phyloP scores from a whole-genome alignment of 2,329 filamentous ascomycete species.

The Berkeleyomyces rouxiae region DNA sequence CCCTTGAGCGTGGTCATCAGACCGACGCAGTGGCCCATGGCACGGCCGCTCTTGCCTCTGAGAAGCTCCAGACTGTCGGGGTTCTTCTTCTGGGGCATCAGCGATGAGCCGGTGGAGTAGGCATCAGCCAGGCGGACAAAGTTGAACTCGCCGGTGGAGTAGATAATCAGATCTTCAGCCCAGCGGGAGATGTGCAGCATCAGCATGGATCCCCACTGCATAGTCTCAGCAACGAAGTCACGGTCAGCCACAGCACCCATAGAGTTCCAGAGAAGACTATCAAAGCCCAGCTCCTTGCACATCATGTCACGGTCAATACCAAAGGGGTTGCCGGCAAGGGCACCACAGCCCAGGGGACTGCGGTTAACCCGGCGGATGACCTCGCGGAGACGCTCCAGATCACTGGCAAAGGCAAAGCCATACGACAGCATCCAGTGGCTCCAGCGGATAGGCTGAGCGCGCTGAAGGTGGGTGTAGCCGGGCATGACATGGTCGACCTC shows the following conservation, averaged over 20 bases:
- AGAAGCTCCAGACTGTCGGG: conserved; percentile 55
- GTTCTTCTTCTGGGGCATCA: conserved; percentile 82
- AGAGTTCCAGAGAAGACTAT: conserved; percentile 57
- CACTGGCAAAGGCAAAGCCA: conserved; percentile 51
- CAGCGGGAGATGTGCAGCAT: conserved; percentile 68
- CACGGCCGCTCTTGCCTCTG: conserved; percentile 57
- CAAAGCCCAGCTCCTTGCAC: conserved; percentile 66
- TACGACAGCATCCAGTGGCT: conserved; percentile 68
- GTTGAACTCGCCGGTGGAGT: conserved; percentile 58
- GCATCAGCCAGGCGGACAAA: conserved; percentile 63
- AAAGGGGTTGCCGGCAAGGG: conserved; percentile 69
- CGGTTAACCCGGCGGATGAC: conserved; percentile 58
- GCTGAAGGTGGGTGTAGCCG: conserved; percentile 76
- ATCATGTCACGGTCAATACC: conserved; percentile 64
- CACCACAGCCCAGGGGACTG: conserved; percentile 55
- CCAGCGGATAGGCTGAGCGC: conserved; percentile 66
- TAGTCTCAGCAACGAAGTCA: conserved; percentile 67
- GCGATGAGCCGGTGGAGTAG: conserved; percentile 57
- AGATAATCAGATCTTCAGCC: conserved; percentile 77
- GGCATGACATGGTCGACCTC: conserved; percentile 63
- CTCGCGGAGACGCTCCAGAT: conserved; percentile 62
- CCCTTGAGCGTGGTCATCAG: conserved; percentile 54
- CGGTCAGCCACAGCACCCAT: conserved; percentile 61
- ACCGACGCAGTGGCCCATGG: conserved; percentile 68
- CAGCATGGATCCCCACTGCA: conserved; percentile 64